phyloP scores from a whole-genome alignment of 768 basidiomycete species.

The Filobasidium floriforme region DNA sequence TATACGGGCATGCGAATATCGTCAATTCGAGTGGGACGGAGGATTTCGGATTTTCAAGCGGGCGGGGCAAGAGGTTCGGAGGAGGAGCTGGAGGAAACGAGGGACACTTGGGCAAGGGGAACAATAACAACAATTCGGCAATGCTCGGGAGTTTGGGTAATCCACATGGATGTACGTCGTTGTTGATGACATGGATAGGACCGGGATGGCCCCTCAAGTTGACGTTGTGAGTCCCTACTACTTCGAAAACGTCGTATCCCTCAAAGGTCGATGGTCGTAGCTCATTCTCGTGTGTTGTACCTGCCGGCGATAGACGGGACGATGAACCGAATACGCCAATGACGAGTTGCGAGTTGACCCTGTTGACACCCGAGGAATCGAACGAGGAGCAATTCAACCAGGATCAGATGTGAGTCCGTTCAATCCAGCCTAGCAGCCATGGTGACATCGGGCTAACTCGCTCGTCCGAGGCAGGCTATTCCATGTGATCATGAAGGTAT shows the following conservation, averaged over 20 bases:
- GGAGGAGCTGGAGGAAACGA: constrained; percentile 47
- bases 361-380: constrained; percentile 73
- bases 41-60: constrained; percentile 33
- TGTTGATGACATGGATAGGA: constrained; percentile 76
- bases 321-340: constrained; percentile 37
- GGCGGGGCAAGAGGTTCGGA: constrained; percentile 49
- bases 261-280: constrained; percentile 4
- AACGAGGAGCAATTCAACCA: constrained; percentile 72
- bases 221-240: constrained; percentile 56
- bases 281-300: neutral
- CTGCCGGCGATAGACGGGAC: constrained; percentile 29
- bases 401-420: constrained; percentile 53
- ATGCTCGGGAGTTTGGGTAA: constrained; percentile 15
- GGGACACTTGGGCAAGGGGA: constrained; percentile 46
- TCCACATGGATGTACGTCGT: constrained; percentile 57
- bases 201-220: constrained; percentile 69
- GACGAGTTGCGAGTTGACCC: constrained; percentile 46
- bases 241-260: neutral
- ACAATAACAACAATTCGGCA: constrained; percentile 47
- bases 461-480: constrained; percentile 52
- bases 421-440: constrained; percentile 4
- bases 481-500: constrained; percentile 76
- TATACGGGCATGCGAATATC: constrained; percentile 69
- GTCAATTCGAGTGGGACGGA: constrained; percentile 13
- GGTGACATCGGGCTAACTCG: neutral